A percentile compares a stretch with the other conserved stretches of the same genome.
These are phyloP conservation scores for Phialophora expanda DNA, from an alignment of 2,329 filamentous ascomycete genomes.

Conservation along the genomic window DNA sequence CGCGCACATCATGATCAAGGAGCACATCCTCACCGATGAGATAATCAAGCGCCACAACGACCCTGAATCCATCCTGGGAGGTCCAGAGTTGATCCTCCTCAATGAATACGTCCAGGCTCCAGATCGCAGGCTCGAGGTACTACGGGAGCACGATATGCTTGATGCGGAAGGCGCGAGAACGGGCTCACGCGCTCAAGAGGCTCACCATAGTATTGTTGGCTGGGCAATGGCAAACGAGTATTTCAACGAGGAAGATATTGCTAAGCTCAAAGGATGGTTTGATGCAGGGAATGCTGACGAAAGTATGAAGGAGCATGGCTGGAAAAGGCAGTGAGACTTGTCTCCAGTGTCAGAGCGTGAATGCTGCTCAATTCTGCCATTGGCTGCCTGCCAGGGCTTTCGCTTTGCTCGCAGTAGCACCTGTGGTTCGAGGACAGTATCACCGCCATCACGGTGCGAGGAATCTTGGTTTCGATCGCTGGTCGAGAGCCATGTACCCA, in stretches of 20 bases:
- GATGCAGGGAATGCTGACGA: conserved; percentile 10
- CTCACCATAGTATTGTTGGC: conserved; percentile 14
- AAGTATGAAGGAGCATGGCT: conserved; percentile 12
- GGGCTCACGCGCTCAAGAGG: conserved; percentile 13
- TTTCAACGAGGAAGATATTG: conserved; percentile 15
- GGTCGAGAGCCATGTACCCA: no score
- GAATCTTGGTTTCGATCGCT: no score
- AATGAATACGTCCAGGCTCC: conserved; percentile 14
- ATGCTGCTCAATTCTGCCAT: conserved; percentile 2
- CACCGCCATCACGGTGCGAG: no score
- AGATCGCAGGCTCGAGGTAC: conserved; percentile 12
- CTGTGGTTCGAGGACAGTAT: no score
- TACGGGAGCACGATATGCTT: conserved; percentile 10
- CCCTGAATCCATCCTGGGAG: conserved; percentile 9
- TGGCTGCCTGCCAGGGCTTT: no score
- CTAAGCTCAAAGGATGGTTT: conserved; percentile 15
- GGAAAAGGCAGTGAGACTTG: conserved; percentile 14
- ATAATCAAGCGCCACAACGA: conserved; percentile 14
- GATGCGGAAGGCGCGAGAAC: conserved; percentile 10
- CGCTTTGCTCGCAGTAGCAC: no score
- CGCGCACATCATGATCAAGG: conserved; percentile 14
- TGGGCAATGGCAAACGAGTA: conserved; percentile 14
- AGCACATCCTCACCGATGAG: conserved; percentile 14
- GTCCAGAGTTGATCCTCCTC: conserved; percentile 15
- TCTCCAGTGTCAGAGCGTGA: conserved; percentile 11